Evolutionary conservation across 352 stramenopile genomes (phyloP).

Genomic region (Globisporangium solare): DNA sequence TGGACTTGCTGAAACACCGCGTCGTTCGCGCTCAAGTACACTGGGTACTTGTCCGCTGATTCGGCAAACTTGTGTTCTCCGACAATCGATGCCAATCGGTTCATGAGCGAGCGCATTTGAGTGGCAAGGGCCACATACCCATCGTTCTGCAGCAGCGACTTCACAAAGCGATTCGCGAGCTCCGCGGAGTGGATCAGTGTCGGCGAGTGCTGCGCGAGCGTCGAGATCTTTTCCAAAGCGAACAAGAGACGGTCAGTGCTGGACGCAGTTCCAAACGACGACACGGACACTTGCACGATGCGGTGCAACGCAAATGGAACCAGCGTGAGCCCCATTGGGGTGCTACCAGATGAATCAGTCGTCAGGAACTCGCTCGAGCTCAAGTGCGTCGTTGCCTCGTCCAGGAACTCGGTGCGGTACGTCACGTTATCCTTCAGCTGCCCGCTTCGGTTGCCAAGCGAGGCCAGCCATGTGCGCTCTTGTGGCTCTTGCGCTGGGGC

Average conservation of each 20-base stretch:
- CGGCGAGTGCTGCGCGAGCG: conserved; percentile 3
- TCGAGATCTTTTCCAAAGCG: conserved; percentile 53
- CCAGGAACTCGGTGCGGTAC: conserved; percentile 31
- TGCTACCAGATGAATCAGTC: conserved; percentile 4
- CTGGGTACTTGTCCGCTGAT: conserved; percentile 17
- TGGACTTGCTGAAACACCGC: conserved; percentile 32
- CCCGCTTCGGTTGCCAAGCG: conserved; percentile 24
- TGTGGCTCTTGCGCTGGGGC: conserved; percentile 3
- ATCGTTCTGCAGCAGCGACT: conserved; percentile 45
- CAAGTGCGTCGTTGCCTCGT: conserved; percentile 40
- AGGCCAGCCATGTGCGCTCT: conserved; percentile 25
- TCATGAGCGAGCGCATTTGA: conserved; percentile 21
- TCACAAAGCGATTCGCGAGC: conserved; percentile 47
- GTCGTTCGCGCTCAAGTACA: conserved; percentile 51
- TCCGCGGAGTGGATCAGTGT: conserved; percentile 9
- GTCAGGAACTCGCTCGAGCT: conserved; percentile 48
- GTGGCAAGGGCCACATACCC: conserved; percentile 28
- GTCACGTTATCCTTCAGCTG: conserved; percentile 1
- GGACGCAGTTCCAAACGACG: conserved; percentile 29
- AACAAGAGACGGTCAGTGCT: conserved; percentile 51
- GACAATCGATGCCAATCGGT: conserved; percentile 18
- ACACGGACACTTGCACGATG: conserved; percentile 37
- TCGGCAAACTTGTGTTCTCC: conserved; percentile 4
- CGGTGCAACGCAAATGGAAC: conserved; percentile 55
- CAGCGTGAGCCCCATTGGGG: conserved; percentile 25